Percentiles rank a stretch among this genome's conserved stretches.
phyloP scores from a whole-genome alignment of 2,329 filamentous ascomycete species.

The Pseudogymnoascus sp. region DNA sequence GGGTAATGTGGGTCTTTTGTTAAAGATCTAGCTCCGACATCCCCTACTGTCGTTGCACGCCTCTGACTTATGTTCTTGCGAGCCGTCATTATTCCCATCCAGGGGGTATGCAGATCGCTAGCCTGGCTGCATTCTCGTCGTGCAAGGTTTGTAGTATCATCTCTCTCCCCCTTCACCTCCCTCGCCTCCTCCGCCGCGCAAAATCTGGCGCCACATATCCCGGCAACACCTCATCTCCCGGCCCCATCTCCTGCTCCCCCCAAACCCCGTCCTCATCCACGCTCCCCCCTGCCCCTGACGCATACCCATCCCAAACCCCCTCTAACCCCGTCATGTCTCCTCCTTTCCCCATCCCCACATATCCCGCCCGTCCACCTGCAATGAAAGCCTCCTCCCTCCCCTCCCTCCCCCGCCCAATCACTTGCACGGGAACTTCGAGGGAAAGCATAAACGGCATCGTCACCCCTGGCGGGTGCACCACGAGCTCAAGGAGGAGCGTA shows the following conservation, averaged over 20 bases:
- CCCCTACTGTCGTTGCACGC: neutral
- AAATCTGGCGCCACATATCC: neutral
- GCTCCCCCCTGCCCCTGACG: neutral
- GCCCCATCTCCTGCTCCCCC: neutral
- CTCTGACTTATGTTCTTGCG: neutral
- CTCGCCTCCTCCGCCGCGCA: neutral
- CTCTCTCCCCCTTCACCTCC: neutral
- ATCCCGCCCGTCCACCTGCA: neutral
- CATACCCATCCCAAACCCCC: neutral
- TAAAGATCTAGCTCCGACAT: neutral
- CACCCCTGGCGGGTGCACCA: neutral
- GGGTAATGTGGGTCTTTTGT: neutral
- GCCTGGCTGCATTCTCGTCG: neutral
- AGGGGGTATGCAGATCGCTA: neutral
- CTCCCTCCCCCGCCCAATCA: neutral
- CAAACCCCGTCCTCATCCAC: neutral
- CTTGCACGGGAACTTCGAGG: neutral
- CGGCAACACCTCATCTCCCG: neutral
- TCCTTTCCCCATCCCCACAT: neutral
- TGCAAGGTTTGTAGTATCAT: neutral
- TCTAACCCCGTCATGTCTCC: neutral
- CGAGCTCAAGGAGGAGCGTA: slow-evolving; percentile 44
- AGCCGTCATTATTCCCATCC: neutral
- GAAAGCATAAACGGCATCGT: neutral
- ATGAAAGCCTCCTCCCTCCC: neutral